Conservation (phyloP, 1,284 basidiomycete genomes). For the Irpex sp. region DNA sequence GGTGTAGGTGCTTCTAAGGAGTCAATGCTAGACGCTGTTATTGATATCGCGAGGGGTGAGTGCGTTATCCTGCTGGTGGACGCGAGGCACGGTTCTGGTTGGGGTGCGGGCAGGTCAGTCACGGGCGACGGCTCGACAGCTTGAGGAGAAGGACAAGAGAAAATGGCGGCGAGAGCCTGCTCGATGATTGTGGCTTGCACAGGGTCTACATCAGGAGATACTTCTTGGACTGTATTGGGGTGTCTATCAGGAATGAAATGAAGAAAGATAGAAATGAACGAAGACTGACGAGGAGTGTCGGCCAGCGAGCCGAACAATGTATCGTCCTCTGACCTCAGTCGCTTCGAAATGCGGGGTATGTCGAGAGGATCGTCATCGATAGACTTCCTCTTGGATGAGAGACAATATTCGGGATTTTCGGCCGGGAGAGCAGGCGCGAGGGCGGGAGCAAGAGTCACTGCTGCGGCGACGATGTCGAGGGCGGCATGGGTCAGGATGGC, state of each 20-base stretch:
- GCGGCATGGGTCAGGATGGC: slow-evolving; percentile 7
- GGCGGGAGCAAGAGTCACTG: slow-evolving; percentile 12
- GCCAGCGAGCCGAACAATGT: slow-evolving; percentile 8
- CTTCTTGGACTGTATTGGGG: neutral
- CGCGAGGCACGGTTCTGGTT: slow-evolving; percentile 1
- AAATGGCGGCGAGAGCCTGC: slow-evolving; percentile 11
- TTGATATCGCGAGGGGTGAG: slow-evolving; percentile 3
- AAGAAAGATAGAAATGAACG: neutral
- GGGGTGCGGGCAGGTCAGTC: neutral
- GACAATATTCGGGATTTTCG: slow-evolving; percentile 11
- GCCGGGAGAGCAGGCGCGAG: slow-evolving; percentile 7
- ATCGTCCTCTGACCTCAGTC: slow-evolving; percentile 6
- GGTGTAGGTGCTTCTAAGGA: neutral
- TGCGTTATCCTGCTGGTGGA: neutral
- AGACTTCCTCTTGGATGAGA: slow-evolving; percentile 13
- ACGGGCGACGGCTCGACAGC: neutral
- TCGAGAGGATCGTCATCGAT: slow-evolving; percentile 9
- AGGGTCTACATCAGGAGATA: neutral
- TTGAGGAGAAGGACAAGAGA: neutral
- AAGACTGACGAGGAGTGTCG: neutral
- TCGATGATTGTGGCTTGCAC: slow-evolving; percentile 7
- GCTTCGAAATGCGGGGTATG: slow-evolving; percentile 7
- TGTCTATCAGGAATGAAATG: neutral
- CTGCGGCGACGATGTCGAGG: slow-evolving; percentile 10
- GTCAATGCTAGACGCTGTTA: neutral